Conservation (phyloP, 2,329 filamentous ascomycete species). For the Penicillium sclerotiorum region DNA sequence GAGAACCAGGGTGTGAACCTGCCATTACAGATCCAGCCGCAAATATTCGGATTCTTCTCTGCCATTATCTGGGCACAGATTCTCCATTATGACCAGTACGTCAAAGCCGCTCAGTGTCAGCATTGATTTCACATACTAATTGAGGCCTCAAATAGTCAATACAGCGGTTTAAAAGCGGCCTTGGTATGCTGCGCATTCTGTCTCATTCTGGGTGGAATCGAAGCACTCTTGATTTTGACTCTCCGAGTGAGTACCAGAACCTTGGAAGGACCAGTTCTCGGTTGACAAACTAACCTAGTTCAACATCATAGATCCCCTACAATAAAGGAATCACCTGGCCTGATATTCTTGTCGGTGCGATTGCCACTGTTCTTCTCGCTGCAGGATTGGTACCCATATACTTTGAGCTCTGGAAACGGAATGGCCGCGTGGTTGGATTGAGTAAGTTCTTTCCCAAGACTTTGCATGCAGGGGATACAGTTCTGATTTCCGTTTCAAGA, state of each 20-base stretch:
- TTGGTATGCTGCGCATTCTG: slow-evolving; percentile 45
- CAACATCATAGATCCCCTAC: slow-evolving; percentile 59
- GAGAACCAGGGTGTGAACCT: slow-evolving; percentile 59
- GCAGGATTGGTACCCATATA: slow-evolving; percentile 63
- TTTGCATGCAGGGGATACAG: background rate
- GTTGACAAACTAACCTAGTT: background rate
- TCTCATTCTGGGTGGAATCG: slow-evolving; percentile 54
- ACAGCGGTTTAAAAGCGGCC: slow-evolving; percentile 52
- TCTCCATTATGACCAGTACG: slow-evolving; percentile 54
- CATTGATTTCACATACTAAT: too few relatives aligned
- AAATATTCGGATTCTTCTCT: slow-evolving; percentile 54
- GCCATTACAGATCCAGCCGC: slow-evolving; percentile 57
- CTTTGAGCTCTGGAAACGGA: slow-evolving; percentile 63
- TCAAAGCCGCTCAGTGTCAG: background rate
- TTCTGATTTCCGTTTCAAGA: slow-evolving; percentile 30
- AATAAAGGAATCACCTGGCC: slow-evolving; percentile 57
- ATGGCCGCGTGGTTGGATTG: slow-evolving; percentile 63
- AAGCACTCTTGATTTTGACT: slow-evolving; percentile 60
- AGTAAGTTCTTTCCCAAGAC: slow-evolving; percentile 49
- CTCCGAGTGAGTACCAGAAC: slow-evolving; percentile 51
- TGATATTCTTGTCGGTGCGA: slow-evolving; percentile 58
- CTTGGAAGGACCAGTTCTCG: too few relatives aligned
- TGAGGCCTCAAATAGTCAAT: slow-evolving; percentile 17
- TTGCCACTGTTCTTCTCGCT: slow-evolving; percentile 60
- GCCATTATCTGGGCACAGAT: slow-evolving; percentile 57